Evolutionary conservation across 306 rosid genomes (phyloP), one percentile per base, ranked within the genome.

Genomic region (Cyclanthera cordifolia): DNA sequence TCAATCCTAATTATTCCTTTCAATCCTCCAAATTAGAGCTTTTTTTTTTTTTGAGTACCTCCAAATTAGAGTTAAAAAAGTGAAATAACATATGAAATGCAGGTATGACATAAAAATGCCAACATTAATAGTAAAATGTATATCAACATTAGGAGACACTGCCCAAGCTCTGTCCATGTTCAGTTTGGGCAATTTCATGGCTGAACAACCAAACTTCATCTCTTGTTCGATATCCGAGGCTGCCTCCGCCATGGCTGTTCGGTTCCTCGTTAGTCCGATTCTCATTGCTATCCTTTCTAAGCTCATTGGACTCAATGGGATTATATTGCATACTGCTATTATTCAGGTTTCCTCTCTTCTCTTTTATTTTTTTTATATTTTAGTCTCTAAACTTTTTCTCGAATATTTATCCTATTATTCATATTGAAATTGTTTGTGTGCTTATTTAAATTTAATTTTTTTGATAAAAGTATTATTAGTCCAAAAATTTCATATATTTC

Each of bases 161-260:
- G 95, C 95, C 46, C 73, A 88, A 2, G 95, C 90, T 75, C 79
- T 88, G 85, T 87, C 95, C 67, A 88, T 90, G 95, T 90, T 90
- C 79, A 88, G 90, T 73, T 79, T 90, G 43, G 96, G 97, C 70
- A 48, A 83, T 34, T 90, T 90, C 84, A 90, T 90, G 97, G 97
- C 93, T 21, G 76, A 79, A 20, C 97, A 88, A 58, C 93, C 93
- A 8, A 90, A 74, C 82, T 56, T 90, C 57, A 88, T 90, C 41
- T 86, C 87, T 3, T 90, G 97, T 79, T 90, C 90, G 52, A 84
- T 84, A 74, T 77, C 83, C 7, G 89, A 86, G 53, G 90, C 90
- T 20, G 69, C 88, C 58, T 80, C 80, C 76, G 77, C 95, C 70
- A 84, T 88, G 90, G 86, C 85, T 15, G 90, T 83, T 53, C 83